These are phyloP conservation scores for Areca catechu DNA, from an alignment of 176 grass and related monocot species.

Conservation along the genomic window DNA sequence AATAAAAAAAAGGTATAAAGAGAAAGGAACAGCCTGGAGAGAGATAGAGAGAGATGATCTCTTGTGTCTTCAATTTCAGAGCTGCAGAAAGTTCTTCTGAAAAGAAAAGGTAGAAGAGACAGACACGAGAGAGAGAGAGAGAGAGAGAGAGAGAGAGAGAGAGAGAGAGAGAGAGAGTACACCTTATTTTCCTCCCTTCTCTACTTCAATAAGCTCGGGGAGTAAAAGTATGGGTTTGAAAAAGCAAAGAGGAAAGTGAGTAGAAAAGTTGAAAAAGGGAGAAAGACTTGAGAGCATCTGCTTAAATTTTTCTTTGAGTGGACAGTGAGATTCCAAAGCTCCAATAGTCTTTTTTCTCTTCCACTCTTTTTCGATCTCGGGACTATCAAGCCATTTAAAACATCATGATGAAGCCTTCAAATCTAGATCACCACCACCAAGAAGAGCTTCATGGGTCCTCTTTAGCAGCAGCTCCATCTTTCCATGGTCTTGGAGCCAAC, in stretches of 20 bases:
- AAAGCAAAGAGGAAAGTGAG: constrained; percentile 13
- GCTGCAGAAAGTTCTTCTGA: constrained; percentile 22
- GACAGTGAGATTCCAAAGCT: too few relatives aligned
- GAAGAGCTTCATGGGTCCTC: constrained; percentile 21
- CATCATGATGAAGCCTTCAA: constrained; percentile 33
- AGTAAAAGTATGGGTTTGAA: too few relatives aligned
- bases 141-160: not conserved
- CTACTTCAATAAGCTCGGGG: too few relatives aligned
- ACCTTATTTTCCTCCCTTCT: too few relatives aligned
- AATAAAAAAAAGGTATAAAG: too few relatives aligned
- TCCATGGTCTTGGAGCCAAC: constrained; percentile 2
- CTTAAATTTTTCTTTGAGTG: not conserved
- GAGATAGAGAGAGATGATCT: constrained; percentile 1
- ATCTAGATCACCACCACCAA: constrained; percentile 27
- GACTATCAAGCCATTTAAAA: constrained; percentile 17
- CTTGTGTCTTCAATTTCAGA: constrained; percentile 6
- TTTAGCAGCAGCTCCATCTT: constrained; percentile 11
- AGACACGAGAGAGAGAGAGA: not conserved
- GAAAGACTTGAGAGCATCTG: not conserved
- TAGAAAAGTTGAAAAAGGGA: constrained; percentile 2
- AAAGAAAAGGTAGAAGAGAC: constrained; percentile 4
- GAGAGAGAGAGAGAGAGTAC: not conserved
- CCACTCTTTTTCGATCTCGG: constrained; percentile 21
- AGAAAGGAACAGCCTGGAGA: constrained; percentile 1
- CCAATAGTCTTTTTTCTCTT: not conserved